phyloP scores from a whole-genome alignment of 1,139 yeast genomes.

The Candida frijolesensis region DNA sequence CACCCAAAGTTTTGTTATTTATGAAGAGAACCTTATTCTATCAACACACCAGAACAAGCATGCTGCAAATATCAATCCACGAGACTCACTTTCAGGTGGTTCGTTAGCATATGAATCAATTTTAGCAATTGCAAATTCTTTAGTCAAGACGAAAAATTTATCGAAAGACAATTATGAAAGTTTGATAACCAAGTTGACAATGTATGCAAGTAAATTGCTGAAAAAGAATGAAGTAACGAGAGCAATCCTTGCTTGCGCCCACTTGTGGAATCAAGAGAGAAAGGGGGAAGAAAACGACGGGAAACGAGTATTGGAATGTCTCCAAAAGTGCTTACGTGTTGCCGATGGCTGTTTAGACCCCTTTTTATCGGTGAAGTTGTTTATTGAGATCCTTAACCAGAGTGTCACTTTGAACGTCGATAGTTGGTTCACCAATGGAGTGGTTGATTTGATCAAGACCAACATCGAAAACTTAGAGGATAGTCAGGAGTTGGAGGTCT shows the following conservation, averaged over 20 bases:
- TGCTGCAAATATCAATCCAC: constrained; percentile 28
- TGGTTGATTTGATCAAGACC: constrained; percentile 80
- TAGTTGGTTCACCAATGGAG: constrained; percentile 76
- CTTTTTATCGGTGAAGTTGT: constrained; percentile 73
- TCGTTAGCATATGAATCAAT: constrained; percentile 44
- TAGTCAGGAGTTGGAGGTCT: constrained; percentile 19
- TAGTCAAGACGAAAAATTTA: constrained; percentile 62
- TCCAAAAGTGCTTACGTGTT: constrained; percentile 72
- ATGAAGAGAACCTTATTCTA: constrained; percentile 67
- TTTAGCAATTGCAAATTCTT: constrained; percentile 58
- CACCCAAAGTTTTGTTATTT: constrained; percentile 83
- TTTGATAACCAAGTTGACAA: constrained; percentile 79
- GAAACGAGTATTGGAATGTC: constrained; percentile 50
- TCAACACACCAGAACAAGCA: constrained; percentile 20
- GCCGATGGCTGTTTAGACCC: constrained; percentile 95
- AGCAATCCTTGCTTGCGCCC: constrained; percentile 87
- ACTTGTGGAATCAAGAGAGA: constrained; percentile 58
- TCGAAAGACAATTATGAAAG: constrained; percentile 70
- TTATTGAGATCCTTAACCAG: constrained; percentile 85
- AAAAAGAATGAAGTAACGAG: constrained; percentile 64
- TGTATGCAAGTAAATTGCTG: constrained; percentile 84
- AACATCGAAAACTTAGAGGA: constrained; percentile 61
- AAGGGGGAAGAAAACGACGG: constrained; percentile 19
- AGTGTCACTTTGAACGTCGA: constrained; percentile 83
- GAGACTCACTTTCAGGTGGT: constrained; percentile 41